Percentiles rank a stretch among this genome's conserved stretches.
phyloP scores from a whole-genome alignment of 805 yeast species.

The Wickerhamomyces ciferrii region DNA sequence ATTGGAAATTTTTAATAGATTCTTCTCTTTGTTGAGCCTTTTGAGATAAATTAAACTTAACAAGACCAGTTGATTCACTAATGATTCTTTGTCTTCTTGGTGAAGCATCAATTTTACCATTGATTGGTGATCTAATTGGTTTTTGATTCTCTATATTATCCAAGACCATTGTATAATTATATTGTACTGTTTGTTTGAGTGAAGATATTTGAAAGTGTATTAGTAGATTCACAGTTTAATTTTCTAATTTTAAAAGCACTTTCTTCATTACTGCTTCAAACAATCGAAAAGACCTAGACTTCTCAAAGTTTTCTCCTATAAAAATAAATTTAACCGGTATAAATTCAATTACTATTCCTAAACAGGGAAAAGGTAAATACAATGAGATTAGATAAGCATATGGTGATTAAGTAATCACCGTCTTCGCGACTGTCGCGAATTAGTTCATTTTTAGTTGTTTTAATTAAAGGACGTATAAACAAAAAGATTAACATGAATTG shows the following conservation, averaged over 20 bases:
- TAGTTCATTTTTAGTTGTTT: no score
- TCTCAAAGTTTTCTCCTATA: neutral
- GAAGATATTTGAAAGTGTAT: no score
- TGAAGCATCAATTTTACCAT: neutral
- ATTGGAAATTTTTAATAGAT: neutral
- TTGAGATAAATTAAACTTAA: constrained; percentile 29
- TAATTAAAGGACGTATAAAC: no score
- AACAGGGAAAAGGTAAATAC: constrained; percentile 5
- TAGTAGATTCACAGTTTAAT: constrained; percentile 7
- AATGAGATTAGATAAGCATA: neutral
- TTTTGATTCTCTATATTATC: constrained; percentile 1
- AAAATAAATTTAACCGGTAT: neutral
- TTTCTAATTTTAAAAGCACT: neutral
- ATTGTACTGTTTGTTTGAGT: constrained; percentile 1
- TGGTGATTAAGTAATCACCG: neutral
- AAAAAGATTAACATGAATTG: no score
- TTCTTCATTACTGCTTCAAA: neutral
- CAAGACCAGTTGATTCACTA: constrained; percentile 47
- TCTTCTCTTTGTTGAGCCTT: constrained; percentile 5
- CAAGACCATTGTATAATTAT: neutral
- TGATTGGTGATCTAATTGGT: neutral
- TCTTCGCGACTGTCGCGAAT: no score
- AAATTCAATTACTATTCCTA: constrained; percentile 3
- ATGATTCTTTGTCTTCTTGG: constrained; percentile 32
- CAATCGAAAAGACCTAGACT: neutral